A percentile compares a stretch with the other conserved stretches of the same genome.
These are phyloP conservation scores for Salix purpurea DNA, from an alignment of 345 rosid species.

Conservation along the genomic window DNA sequence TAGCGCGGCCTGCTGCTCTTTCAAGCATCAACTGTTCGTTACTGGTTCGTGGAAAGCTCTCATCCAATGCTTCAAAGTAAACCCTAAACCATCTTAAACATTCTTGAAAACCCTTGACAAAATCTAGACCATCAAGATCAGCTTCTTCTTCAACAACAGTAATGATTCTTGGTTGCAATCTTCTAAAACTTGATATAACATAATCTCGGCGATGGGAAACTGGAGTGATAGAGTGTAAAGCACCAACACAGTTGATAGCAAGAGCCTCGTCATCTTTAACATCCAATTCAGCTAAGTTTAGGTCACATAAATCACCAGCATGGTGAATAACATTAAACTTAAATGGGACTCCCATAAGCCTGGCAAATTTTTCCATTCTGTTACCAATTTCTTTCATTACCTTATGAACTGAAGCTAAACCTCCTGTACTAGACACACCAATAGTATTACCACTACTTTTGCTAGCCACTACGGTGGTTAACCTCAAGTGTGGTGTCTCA, in stretches of 20 bases:
- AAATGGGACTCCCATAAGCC: slow-evolving; percentile 97
- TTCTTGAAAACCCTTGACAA: slow-evolving; percentile 65
- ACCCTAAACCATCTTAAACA: slow-evolving; percentile 88
- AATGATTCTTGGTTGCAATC: slow-evolving; percentile 64
- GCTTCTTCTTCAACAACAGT: slow-evolving; percentile 93
- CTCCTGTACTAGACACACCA: slow-evolving; percentile 17
- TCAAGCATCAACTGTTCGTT: slow-evolving; percentile 85
- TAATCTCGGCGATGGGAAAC: slow-evolving; percentile 54
- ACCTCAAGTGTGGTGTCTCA: slow-evolving; percentile 76
- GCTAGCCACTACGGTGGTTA: slow-evolving; percentile 57
- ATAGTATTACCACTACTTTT: slow-evolving; percentile 19
- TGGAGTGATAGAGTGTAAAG: slow-evolving; percentile 55
- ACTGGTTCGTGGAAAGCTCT: slow-evolving; percentile 71
- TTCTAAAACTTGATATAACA: slow-evolving; percentile 53
- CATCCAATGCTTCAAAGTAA: slow-evolving; percentile 76
- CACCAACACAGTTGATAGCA: slow-evolving; percentile 66
- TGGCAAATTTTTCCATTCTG: slow-evolving; percentile 90
- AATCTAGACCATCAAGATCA: slow-evolving; percentile 68
- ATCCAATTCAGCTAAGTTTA: slow-evolving; percentile 50
- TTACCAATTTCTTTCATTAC: slow-evolving; percentile 89
- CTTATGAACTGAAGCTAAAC: slow-evolving; percentile 42
- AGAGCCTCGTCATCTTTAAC: slow-evolving; percentile 67
- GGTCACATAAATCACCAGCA: slow-evolving; percentile 59
- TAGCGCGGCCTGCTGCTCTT: slow-evolving; percentile 65
- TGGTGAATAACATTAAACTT: slow-evolving; percentile 81